Evolutionary conservation across 2,329 filamentous ascomycete genomes (phyloP), one percentile per base, ranked within the genome.

Genomic region (Fusarium floridanum): DNA sequence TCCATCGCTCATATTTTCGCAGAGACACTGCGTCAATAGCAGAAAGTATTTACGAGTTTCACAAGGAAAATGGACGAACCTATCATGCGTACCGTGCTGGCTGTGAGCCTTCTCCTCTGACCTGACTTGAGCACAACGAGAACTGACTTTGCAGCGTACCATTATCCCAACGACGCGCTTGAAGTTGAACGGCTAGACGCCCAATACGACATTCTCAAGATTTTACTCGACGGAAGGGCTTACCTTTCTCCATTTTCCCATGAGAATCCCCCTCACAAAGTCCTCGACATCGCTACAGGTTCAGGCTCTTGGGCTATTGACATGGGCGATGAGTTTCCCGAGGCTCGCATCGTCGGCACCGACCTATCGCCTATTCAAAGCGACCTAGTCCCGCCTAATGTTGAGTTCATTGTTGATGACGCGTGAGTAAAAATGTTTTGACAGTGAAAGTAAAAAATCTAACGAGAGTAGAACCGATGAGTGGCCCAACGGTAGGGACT

Each of bases 241-340:
- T 50, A 55, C 5, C 17, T 55, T 2, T 48, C 61, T 9, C 61
- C 61, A 14, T 63, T 63, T 32, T 55, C 45, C 1, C 17, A 22
- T 5, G 22, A 41, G n/a, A 39, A 41, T 3, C 61, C 61, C 20
- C 61, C 61, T 29, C 50, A 55, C 14, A 48, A 50, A 34, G 61
- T 63, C 22, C 61, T 63, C 20, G 61, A 63, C 20, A 50, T 63
- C 8, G 61, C 61, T 9, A 63, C 61, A 24, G 61, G 61, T 7
- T 55, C 61, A 12, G 61, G 61, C 16, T 48, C 50, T 27, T 63
- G 61, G 61, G 61, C 61, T 17, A 20, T 63, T 12, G 45, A 63
- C 32, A 63, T 63, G 45, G 61, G 61, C 0, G 61, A 63, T 16
- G 45, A 55, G 1, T 63, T 32, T n/a, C 61, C 61, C 9, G 37